Evolutionary conservation across 2,329 filamentous ascomycete species (phyloP), one percentile per base, ranked within the genome.

Genomic region (Chaetomiaceae sp.): DNA sequence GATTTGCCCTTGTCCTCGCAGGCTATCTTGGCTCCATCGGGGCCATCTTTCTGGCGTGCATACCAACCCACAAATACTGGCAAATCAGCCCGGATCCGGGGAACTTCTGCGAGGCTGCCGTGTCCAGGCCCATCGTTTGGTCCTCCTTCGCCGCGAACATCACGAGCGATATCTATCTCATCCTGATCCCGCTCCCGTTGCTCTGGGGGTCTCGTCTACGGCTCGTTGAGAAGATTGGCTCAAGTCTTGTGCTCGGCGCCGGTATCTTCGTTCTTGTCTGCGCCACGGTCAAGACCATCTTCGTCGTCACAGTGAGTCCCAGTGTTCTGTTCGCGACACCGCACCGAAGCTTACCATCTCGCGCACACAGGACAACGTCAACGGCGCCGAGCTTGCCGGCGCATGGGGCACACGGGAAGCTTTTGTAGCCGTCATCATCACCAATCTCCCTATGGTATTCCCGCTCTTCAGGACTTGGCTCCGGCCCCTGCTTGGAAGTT

Each of bases 1-100:
- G 75, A 6, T 79, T 76, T 58, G 67, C 58, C 18, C 54, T 78
- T 36, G 71, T 80, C 45, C 67, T 64, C 2, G 60, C 58, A 3
- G 77, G 75, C 13, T 80, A 75, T 55, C 53, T 79, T 34, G 72
- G 71, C 1, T 71, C 73, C 16, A 64, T 77, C 38, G 65, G 71
- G 34, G 73, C 73, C 2, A 72, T 80, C 36, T 68, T 78, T 21
- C 66, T 75, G 13, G 69, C 70, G 3, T 80, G 78, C 58, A 66
- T 67, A 51, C 76, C 77, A 0, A 69, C 79, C 51, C 56, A 68
- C 30, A 71, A 71, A 45, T 75, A 79, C 56, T 81, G 77, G 77
- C 77, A 81, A 62, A 79, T 81, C 36, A 65, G 75, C 56, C 78
- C 77, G 0, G 63, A 80, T 44, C 78, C 77, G 5, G 76, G 76